A percentile compares a stretch with the other conserved stretches of the same genome.
Evolutionary conservation across 1,284 basidiomycete species (phyloP).

Genomic region (Entoloma clypeatum): DNA sequence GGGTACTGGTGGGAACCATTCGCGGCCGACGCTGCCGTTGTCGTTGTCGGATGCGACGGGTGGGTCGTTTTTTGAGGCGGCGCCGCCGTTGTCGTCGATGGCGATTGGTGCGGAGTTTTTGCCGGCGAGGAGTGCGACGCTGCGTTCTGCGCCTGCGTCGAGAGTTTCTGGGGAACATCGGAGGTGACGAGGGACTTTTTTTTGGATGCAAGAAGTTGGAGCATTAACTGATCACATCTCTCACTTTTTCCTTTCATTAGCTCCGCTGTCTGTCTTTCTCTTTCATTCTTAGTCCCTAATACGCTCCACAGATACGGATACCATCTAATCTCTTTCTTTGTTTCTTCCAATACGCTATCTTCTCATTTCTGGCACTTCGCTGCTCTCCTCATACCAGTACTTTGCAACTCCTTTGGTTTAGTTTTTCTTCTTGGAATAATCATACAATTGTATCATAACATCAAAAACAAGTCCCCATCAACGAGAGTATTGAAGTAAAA

Average conservation of each 20-base stretch:
- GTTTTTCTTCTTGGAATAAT: conserved; percentile 15
- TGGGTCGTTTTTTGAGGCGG: conserved; percentile 21
- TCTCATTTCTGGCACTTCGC: too few species aligned
- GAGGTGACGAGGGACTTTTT: conserved; percentile 1
- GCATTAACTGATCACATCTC: too few species aligned
- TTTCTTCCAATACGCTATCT: too few species aligned
- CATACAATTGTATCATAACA: conserved; percentile 15
- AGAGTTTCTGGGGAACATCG: conserved; percentile 3
- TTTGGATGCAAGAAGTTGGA: too few species aligned
- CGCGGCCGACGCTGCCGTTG: conserved; percentile 11
- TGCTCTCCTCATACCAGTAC: too few species aligned
- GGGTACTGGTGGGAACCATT: conserved; percentile 5
- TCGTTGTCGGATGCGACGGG: too few species aligned
- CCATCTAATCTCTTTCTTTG: too few species aligned
- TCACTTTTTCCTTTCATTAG: conserved; percentile 1
- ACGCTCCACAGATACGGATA: too few species aligned
- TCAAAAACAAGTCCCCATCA: not conserved
- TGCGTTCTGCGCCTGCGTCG: conserved; percentile 4
- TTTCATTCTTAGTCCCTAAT: not conserved
- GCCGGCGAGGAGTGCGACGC: conserved; percentile 10
- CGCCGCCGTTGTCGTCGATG: conserved; percentile 16
- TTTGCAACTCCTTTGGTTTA: too few species aligned
- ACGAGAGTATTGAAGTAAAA: not conserved
- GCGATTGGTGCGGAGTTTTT: conserved; percentile 17
- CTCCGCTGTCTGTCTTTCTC: not conserved